Conservation (phyloP, 1,284 basidiomycete species). For the Cutaneotrichosporon arboriforme region DNA sequence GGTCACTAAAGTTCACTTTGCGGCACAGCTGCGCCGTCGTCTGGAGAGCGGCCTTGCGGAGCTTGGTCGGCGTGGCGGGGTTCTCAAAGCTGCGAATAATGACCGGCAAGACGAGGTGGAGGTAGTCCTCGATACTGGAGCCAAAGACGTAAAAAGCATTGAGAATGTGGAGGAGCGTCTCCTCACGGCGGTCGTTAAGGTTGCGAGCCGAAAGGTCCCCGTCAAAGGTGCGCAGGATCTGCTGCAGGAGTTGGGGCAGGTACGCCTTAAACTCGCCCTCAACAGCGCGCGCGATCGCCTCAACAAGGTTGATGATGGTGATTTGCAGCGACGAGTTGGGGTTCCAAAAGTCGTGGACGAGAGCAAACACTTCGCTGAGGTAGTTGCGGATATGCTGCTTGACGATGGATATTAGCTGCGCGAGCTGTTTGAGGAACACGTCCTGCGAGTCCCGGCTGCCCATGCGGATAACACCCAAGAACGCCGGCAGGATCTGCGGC, state of each 20-base stretch:
- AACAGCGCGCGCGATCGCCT: constrained; percentile 88
- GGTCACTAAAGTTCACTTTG: constrained; percentile 97
- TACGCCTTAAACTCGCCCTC: constrained; percentile 98
- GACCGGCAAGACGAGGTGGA: constrained; percentile 93
- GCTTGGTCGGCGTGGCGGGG: constrained; percentile 63
- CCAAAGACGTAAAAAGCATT: constrained; percentile 91
- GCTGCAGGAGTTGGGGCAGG: constrained; percentile 84
- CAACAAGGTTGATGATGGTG: constrained; percentile 88
- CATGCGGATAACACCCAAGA: constrained; percentile 78
- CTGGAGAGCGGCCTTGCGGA: constrained; percentile 84
- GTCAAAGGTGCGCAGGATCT: constrained; percentile 84
- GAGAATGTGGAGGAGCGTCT: constrained; percentile 72
- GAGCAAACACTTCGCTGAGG: constrained; percentile 70
- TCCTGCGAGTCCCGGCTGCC: constrained; percentile 77
- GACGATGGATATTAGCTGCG: constrained; percentile 93
- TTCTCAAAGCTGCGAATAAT: constrained; percentile 90
- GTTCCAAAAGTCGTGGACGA: constrained; percentile 84
- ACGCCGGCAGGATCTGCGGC: constrained; percentile 95
- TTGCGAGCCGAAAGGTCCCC: constrained; percentile 57
- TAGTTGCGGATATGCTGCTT: constrained; percentile 96
- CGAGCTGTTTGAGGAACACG: constrained; percentile 92
- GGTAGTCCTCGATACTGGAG: constrained; percentile 93
- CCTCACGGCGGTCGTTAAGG: constrained; percentile 69
- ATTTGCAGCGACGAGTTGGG: constrained; percentile 76
- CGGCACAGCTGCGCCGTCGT: constrained; percentile 87